Evolutionary conservation across 805 yeast species (phyloP).

Genomic region (Saturnispora saitoi): DNA sequence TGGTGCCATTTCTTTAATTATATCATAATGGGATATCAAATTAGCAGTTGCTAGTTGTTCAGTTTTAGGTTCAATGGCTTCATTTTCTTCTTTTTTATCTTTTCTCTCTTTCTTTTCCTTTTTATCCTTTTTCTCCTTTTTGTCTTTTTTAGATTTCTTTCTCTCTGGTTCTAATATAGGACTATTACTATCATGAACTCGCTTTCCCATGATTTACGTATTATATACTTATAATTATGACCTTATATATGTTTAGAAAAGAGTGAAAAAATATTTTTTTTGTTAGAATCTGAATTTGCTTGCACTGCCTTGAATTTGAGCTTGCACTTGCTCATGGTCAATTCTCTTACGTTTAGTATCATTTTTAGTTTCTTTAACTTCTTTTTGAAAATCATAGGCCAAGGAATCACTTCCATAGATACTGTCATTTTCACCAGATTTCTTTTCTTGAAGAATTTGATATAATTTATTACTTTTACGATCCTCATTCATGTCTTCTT

Average conservation of each 20-base stretch:
- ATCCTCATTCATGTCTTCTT: constrained; percentile 6
- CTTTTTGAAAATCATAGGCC: constrained; percentile 18
- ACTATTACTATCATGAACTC: background rate
- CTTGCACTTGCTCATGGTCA: background rate
- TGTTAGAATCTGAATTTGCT: constrained; percentile 8
- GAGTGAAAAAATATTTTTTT: background rate
- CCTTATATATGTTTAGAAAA: background rate
- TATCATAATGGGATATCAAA: constrained; percentile 1
- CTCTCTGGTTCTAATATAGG: background rate
- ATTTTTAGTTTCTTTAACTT: background rate
- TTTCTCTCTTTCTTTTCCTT: constrained; percentile 6
- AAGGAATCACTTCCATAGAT: constrained; percentile 26
- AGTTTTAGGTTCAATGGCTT: constrained; percentile 5
- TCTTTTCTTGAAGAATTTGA: constrained; percentile 26
- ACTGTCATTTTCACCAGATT: constrained; percentile 18
- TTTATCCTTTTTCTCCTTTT: constrained; percentile 6
- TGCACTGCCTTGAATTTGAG: background rate
- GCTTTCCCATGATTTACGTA: constrained; percentile 1
- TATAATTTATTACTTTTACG: constrained; percentile 19
- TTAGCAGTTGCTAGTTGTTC: background rate
- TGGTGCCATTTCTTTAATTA: background rate
- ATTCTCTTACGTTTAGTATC: background rate
- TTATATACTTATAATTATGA: background rate
- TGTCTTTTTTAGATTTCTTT: constrained; percentile 4
- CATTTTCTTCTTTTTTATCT: background rate